These are phyloP conservation scores for Neurospora sp. DNA, from an alignment of 495 filamentous ascomycete species.

Conservation along the genomic window DNA sequence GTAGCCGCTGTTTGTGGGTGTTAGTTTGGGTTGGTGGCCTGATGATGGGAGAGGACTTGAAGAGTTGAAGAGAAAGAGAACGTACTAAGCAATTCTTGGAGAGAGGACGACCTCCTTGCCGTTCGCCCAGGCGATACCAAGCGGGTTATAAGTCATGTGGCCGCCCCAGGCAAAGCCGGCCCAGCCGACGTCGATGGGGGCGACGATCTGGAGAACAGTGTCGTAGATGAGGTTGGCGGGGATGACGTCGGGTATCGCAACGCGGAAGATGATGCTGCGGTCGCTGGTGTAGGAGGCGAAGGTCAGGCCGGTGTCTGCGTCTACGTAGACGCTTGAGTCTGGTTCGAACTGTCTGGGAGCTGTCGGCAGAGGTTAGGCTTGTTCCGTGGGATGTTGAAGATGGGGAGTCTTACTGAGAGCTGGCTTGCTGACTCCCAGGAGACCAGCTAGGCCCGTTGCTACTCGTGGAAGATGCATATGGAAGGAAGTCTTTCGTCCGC, in stretches of 20 bases:
- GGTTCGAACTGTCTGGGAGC: slow-evolving; percentile 21
- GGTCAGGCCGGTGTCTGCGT: slow-evolving; percentile 31
- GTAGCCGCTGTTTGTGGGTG: slow-evolving; percentile 27
- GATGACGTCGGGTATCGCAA: slow-evolving; percentile 29
- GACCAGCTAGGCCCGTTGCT: slow-evolving; percentile 10
- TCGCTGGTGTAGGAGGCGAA: slow-evolving; percentile 31
- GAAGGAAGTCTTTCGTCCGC: not conserved
- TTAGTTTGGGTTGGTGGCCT: not conserved
- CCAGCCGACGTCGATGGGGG: slow-evolving; percentile 32
- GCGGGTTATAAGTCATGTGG: slow-evolving; percentile 37
- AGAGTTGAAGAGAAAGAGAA: too few relatives aligned
- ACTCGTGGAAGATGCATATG: slow-evolving; percentile 17
- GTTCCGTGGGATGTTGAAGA: not conserved
- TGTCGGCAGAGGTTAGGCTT: not conserved
- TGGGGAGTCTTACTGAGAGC: not conserved
- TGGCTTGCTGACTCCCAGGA: slow-evolving; percentile 18
- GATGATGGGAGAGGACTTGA: not conserved
- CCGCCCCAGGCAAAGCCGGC: slow-evolving; percentile 38
- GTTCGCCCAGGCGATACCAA: slow-evolving; percentile 34
- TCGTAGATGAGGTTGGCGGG: slow-evolving; percentile 27
- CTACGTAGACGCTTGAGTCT: slow-evolving; percentile 26
- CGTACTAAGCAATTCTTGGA: slow-evolving; percentile 35
- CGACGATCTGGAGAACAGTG: slow-evolving; percentile 31
- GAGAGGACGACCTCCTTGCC: slow-evolving; percentile 28
- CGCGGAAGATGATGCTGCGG: slow-evolving; percentile 26